Evolutionary conservation across 2,329 filamentous ascomycete genomes (phyloP), one percentile per base, ranked within the genome.

Genomic region (Seiridium unicorne): DNA sequence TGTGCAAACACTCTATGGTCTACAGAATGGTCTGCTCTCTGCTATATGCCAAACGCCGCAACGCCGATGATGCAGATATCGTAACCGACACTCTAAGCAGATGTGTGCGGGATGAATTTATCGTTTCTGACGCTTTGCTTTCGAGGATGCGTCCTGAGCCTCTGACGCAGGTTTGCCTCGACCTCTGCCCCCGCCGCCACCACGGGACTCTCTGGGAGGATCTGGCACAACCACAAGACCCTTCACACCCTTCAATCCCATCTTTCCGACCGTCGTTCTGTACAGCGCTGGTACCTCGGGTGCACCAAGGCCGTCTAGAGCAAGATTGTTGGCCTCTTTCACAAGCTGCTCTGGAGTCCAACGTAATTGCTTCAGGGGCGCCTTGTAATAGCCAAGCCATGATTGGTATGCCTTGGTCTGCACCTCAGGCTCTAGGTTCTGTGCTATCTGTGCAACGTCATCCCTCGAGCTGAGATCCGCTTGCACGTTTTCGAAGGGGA

Each of bases 321-420:
- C 83, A 63, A 77, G 84, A 2, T 67, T 67, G 67, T 87, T 87
- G 48, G 75, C 84, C 64, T 83, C 72, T 5, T 69, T 64, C 0
- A 87, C 84, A 4, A 87, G 63, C 60, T 63, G 62, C 66, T 53
- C 63, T 13, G 55, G 62, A 60, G 72, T 68, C 73, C 73, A 76
- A 31, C 66, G 60, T 59, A 77, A 66, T 9, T 69, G 64, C 71
- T 82, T 84, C 56, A 77, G 64, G 66, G 80, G 77, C 58, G 74
- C 77, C 67, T 84, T 85, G 73, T 78, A 84, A 79, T 60, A 77
- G 13, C 83, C 84, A 8, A 86, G 72, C 82, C 83, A 86, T 3
- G 80, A 81, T 68, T 84, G 80, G 72, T 87, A 87, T 3, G 78
- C 76, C 66, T 79, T 83, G 11, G 70, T 71, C 60, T 81, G 79